Evolutionary conservation across 1,284 basidiomycete species (phyloP), one percentile per base, ranked within the genome.

Genomic region (Marasmius fiardii): DNA sequence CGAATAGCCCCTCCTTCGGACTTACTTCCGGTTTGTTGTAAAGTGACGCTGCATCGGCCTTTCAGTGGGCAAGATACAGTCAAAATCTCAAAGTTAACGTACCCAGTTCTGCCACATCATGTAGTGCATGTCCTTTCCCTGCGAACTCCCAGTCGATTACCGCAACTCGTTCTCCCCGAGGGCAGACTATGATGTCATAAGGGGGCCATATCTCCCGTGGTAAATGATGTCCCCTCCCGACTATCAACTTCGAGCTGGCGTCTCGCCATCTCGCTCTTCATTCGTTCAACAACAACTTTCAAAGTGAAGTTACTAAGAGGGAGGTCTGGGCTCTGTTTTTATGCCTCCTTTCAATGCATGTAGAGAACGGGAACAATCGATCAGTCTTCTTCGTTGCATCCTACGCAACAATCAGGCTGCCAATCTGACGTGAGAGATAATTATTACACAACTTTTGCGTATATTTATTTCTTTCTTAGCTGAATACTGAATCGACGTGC

Each of bases 131-230:
- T 21, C 47, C 54, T 28, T 18, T 34, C 3, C 54, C 54, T 18
- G 54, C 47, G 20, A 51, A 51, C 26, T 51, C 47, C 54, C 54
- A 55, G 23, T 55, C 54, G 16, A 55, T 47, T 6, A 55, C 39
- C 10, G 44, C 47, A 6, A 51, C 37, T 5, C 24, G 41, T 24
- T 49, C 39, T 18, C 31, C 47, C n/a, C 3, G 49, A 11, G 53
- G 23, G 45, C 33, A 37, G 5, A 54, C 43, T 12, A 54, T 43
- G 23, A 54, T 37, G 4, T 45, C 35, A 11, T n/a, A 45, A 45
- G 16, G 23, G 8, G 45, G 45, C 49, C 7, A 44, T 35, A 31
- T 50, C 53, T 33, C 53, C 53, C 1, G 50, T 24, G 8, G 24
- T 50, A 18, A 54, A 49, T 34, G 50, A 45, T 45, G 33, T 20